Base-by-base conservation (phyloP, 2,329 filamentous ascomycete species). In the Penicillium glabrum region DNA sequence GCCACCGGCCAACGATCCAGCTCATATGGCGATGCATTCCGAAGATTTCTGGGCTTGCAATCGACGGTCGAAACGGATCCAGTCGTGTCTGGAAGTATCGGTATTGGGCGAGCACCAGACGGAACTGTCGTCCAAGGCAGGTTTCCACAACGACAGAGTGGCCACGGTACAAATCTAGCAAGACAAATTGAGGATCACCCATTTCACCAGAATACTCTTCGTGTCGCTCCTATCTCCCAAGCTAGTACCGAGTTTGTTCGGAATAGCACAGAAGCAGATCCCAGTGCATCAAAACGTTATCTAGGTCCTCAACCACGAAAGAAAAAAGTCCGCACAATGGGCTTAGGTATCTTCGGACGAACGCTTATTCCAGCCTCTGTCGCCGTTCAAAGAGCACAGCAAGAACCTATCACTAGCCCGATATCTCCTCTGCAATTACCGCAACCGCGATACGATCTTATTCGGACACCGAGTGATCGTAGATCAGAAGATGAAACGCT, bases 81-180 rank as follows among this genome's bases (percentile, higher is more conserved):
- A 8, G 43, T 59, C 24, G 66, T 41, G 5, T 23, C 62, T 29
- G 58, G 66, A 23, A 64, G 75, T 52, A 68, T 64, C 31, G 60
- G 67, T 19, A 65, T 76, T 54, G 69, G 70, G 33, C 70, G 71
- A 54, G 75, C 76, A 16, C 68, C 73, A 24, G 76, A 78, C 64
- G 75, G 75, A 14, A 78, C 76, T 11, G 59, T 67, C 24, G 68
- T 79, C 24, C 68, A 74, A 51, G 77, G 75, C 23, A 68, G 73
- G 29, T 78, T 78, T 33, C 73, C 72, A 1, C 63, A 68, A 48
- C 67, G 77, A 46, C 68, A 73, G 37, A 79, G 77, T 58, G 75
- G 72, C 0, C 76, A 79, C 65, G 75, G 75, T 11, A 65, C 72
- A 65, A 72, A 58, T 48, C 52, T 63, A 45, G 66, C 62, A 35